These are phyloP conservation scores for Russula virescens DNA, from an alignment of 768 basidiomycete genomes.

Conservation along the genomic window DNA sequence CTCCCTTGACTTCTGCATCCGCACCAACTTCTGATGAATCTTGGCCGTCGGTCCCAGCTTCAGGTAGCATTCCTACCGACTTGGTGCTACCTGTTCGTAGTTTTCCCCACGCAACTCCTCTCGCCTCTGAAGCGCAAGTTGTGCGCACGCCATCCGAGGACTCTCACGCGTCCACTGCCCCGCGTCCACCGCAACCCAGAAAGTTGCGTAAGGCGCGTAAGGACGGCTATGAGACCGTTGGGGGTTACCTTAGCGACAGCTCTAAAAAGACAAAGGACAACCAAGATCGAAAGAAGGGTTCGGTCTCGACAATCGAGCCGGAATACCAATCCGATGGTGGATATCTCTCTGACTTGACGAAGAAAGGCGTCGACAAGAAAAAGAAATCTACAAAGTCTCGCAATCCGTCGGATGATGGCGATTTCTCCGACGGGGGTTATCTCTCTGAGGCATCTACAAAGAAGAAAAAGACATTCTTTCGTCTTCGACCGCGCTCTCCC, in stretches of 20 bases:
- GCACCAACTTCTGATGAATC: conserved; percentile 42
- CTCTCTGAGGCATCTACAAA: conserved; percentile 30
- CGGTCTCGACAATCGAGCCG: conserved; percentile 18
- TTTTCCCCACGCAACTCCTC: neutral
- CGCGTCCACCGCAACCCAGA: conserved; percentile 24
- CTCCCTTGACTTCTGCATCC: conserved; percentile 37
- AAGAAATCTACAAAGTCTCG: conserved; percentile 21
- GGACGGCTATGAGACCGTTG: conserved; percentile 31
- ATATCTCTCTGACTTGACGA: conserved; percentile 23
- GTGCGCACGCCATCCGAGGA: conserved; percentile 4
- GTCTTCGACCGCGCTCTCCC: conserved; percentile 17
- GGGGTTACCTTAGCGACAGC: conserved; percentile 28
- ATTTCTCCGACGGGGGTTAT: conserved; percentile 32
- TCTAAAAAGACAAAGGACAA: conserved; percentile 29
- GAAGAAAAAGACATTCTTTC: conserved; percentile 28
- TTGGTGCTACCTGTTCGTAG: neutral
- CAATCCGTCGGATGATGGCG: conserved; percentile 11
- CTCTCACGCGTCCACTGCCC: neutral
- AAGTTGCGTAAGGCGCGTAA: conserved; percentile 28
- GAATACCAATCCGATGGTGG: conserved; percentile 34
- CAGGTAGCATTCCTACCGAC: conserved; percentile 11
- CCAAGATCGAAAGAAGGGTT: conserved; percentile 27
- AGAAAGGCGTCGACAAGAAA: conserved; percentile 19
- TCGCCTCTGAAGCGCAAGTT: neutral
- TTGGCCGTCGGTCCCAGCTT: conserved; percentile 29